These are phyloP conservation scores for Tolypocladium tropicale DNA, from an alignment of 2,329 filamentous ascomycete genomes.

Conservation along the genomic window DNA sequence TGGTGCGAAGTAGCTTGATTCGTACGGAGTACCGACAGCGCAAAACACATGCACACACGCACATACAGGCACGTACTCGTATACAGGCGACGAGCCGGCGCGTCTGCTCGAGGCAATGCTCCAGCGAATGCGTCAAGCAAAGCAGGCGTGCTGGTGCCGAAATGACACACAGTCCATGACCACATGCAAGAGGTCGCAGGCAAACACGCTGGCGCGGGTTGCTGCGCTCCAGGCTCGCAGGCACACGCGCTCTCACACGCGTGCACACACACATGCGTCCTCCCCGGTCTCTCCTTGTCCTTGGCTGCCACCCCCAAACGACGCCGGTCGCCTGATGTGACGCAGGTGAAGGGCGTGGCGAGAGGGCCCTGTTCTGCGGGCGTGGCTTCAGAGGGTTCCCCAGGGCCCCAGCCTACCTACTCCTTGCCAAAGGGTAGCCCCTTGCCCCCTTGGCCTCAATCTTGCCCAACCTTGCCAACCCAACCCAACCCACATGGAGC, in stretches of 20 bases:
- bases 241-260: background rate
- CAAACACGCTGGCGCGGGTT: background rate
- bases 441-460: too few species aligned
- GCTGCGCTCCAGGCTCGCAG: background rate
- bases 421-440: background rate
- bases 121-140: background rate
- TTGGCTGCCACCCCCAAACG: background rate
- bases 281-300: background rate
- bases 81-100: too few species aligned
- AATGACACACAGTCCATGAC: background rate
- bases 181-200: background rate
- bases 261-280: background rate
- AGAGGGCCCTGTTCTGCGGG: background rate
- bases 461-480: background rate
- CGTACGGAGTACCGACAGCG: background rate
- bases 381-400: background rate
- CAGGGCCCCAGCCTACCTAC: background rate
- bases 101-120: too few species aligned
- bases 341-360: constrained; percentile 7
- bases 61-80: background rate
- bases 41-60: background rate
- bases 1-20: background rate
- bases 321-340: constrained; percentile 9
- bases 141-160: background rate
- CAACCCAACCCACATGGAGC: background rate